A percentile compares a stretch with the other conserved stretches of the same genome.
Conservation (phyloP, 352 stramenopile genomes). For the Phytopythium chamaehyphon region DNA sequence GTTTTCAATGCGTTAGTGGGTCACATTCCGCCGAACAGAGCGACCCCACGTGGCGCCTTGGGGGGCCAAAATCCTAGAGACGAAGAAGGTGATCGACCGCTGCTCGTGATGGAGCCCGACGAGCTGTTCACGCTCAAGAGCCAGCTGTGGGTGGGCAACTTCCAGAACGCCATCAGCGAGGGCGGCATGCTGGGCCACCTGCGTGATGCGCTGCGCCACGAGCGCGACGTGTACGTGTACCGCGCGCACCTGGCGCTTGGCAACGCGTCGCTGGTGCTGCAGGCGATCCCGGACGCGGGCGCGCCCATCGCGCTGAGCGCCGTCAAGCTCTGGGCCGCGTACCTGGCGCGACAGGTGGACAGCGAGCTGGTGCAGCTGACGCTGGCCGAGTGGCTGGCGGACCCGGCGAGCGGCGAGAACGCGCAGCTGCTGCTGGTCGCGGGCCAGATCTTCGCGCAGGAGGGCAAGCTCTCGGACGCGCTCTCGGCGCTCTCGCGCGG, state of each 20-base stretch:
- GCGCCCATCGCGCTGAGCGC: slow-evolving; percentile 75
- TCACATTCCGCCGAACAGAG: too few species aligned
- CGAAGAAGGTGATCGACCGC: too few species aligned
- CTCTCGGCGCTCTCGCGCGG: slow-evolving; percentile 90
- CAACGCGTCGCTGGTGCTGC: slow-evolving; percentile 87
- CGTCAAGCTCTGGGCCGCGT: slow-evolving; percentile 85
- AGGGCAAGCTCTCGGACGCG: slow-evolving; percentile 92
- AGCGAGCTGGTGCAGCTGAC: slow-evolving; percentile 87
- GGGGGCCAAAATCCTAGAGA: too few species aligned
- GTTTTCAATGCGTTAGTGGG: too few species aligned
- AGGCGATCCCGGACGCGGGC: slow-evolving; percentile 74
- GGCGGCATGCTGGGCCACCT: slow-evolving; percentile 85
- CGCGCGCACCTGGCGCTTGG: slow-evolving; percentile 89
- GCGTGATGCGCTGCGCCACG: slow-evolving; percentile 77
- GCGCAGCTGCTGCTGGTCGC: slow-evolving; percentile 92
- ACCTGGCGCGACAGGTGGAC: slow-evolving; percentile 67
- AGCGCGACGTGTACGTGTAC: slow-evolving; percentile 94
- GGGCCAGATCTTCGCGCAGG: slow-evolving; percentile 91
- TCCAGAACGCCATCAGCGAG: slow-evolving; percentile 92
- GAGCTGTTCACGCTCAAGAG: slow-evolving; percentile 98
- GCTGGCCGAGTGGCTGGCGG: slow-evolving; percentile 88
- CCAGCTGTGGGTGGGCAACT: slow-evolving; percentile 97
- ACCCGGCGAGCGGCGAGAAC: slow-evolving; percentile 79
- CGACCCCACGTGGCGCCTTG: too few species aligned
- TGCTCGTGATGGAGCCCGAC: slow-evolving; percentile 94